Base-by-base conservation (phyloP, 192 early-diverging fungal genomes). In the Chytriomyces sp. region DNA sequence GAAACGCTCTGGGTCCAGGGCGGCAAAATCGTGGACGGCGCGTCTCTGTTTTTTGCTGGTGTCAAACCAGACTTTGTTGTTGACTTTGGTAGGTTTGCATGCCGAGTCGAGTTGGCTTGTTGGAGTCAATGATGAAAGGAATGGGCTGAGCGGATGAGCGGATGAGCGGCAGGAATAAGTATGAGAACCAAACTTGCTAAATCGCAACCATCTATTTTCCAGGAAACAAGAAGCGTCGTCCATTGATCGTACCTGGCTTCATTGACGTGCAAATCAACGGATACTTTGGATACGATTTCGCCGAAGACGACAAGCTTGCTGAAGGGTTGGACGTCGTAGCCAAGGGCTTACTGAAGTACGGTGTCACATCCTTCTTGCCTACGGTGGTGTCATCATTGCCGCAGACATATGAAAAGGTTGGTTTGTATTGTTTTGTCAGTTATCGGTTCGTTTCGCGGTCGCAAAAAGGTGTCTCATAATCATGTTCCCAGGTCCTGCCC, bases 241-340 rank as follows among this genome's bases (percentile, higher is more conserved):
- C 59, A 32, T 14, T 93, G n/a, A 81, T 93, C 36, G 85, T 86
- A 7, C 90, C 92, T 17, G 92, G 92, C 2, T 93, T 85, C 62
- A 88, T 93, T 55, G 91, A 93, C 73, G 79, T 89, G 34, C 91
- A 93, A 75, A 89, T 93, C 65, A 93, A 93, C 68, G 92, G 92
- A 31, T 40, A 38, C 38, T 94, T 89, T 73, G 91, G 91, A 8
- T n/a, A 56, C 22, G 54, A 56, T 56, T 56, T 56, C 22, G 54
- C 54, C 5, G 80, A 85, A 40, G 78, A 78, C 5, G 88, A 89
- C 14, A 82, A 81, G 7, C 82, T 90, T 26, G 82, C 84, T 39
- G 82, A 86, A 33, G 87, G 89, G 19, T 79, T 92, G 5, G 67
- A 81, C 66, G 88, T 83, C 52, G 84, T 93, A 19, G 86, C 91